Base-by-base conservation (phyloP, 805 yeast species). In the Nakazawaea populi region DNA sequence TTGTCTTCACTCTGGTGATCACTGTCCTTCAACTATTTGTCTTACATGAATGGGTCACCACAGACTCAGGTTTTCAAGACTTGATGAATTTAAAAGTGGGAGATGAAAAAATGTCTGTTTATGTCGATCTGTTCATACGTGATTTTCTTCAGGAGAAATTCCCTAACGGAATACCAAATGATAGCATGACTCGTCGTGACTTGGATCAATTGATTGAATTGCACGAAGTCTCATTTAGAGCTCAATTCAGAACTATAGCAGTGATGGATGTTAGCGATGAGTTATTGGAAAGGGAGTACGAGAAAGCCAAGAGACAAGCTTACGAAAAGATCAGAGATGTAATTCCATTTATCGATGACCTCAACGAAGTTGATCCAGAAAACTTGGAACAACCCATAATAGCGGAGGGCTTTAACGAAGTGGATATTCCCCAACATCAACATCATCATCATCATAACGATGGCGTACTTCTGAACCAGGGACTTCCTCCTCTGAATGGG, bases 31-130 rank as follows among this genome's bases (percentile, higher is more conserved):
- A 80, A 5, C 52, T 81, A 6, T 77, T 79, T 59, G 69, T 82
- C 27, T 82, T 77, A 54, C 86, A 84, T 60, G 90, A 85, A 57
- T 82, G 86, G 80, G 85, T 86, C 12, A 78, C 80, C 1, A 70
- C 82, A 49, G 95, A 87, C 62, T 81, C 82, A 45, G 89, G 89
- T 0, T 85, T 83, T 62, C 64, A 70, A 31, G 81, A 79, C 59
- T 72, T 85, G 61, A 68, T 86, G 14, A 62, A 74, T 48, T 79
- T 73, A 55, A 77, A 75, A 52, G 77, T 87, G 44, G 94, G 94
- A 2, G 74, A 69, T 45, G 80, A 75, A 54, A 75, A 77, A 27
- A 36, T 40, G 3, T 34, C 42, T 3, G 42, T 27, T 24, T 12
- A 40, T 14, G 46, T 41, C 24, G 49, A 45, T 18, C 30, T 24